Evolutionary conservation across 805 yeast genomes (phyloP).

Genomic region (Lipomyces sp.): DNA sequence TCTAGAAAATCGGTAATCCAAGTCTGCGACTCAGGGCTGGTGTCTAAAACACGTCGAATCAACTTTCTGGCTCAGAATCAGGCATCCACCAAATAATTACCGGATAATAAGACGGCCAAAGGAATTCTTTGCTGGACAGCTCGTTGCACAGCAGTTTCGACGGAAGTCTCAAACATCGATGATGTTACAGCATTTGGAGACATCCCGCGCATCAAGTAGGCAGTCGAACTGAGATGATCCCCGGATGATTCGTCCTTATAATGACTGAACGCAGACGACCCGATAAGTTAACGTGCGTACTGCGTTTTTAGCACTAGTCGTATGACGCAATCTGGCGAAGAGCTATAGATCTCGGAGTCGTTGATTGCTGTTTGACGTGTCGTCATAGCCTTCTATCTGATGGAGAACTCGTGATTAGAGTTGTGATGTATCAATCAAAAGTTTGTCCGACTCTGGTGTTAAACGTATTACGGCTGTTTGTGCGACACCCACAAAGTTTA

Average conservation of each 20-base stretch:
- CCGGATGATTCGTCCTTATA: not conserved
- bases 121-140: constrained; percentile 30
- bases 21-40: constrained; percentile 27
- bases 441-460: not conserved
- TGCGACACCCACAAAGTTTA: not conserved
- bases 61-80: not conserved
- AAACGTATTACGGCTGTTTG: not conserved
- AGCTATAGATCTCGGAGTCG: not conserved
- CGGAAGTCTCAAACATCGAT: constrained; percentile 31
- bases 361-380: not conserved
- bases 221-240: constrained; percentile 1
- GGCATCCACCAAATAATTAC: constrained; percentile 15
- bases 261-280: not conserved
- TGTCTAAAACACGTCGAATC: constrained; percentile 20
- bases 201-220: not conserved
- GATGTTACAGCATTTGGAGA: not conserved
- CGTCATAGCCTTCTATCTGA: not conserved
- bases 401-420: not conserved
- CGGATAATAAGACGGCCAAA: constrained; percentile 31
- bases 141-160: constrained; percentile 30
- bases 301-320: not conserved
- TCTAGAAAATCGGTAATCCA: constrained; percentile 28
- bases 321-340: not conserved
- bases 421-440: not conserved
- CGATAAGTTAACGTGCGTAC: not conserved